phyloP scores from a whole-genome alignment of 2,329 filamentous ascomycete genomes.

The Emmonsiellopsis sp. region DNA sequence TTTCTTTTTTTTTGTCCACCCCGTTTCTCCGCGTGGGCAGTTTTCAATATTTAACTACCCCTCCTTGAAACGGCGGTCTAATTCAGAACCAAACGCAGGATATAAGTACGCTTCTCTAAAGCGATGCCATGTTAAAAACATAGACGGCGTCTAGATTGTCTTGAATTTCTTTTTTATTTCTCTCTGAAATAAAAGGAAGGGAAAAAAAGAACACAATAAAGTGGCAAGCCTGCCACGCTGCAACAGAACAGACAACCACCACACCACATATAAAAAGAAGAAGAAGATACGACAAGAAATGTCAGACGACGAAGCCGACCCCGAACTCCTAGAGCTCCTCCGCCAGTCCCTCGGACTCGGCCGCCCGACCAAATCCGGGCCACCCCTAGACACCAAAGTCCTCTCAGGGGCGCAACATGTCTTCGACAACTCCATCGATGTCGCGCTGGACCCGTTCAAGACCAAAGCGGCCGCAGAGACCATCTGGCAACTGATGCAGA shows the following conservation, averaged over 20 bases:
- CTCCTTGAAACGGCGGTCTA: neutral
- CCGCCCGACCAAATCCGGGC: slow-evolving; percentile 44
- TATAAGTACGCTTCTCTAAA: too few relatives aligned
- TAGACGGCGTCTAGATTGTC: too few relatives aligned
- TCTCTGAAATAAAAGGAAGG: too few relatives aligned
- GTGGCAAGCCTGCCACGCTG: too few relatives aligned
- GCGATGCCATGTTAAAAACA: too few relatives aligned
- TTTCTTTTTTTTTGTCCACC: neutral
- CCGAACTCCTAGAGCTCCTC: slow-evolving; percentile 76
- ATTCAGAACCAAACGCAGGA: neutral
- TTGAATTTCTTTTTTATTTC: too few relatives aligned
- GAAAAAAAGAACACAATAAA: too few relatives aligned
- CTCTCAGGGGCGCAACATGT: slow-evolving; percentile 75
- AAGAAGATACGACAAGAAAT: slow-evolving; percentile 36
- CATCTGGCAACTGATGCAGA: slow-evolving; percentile 75
- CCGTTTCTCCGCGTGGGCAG: too few relatives aligned
- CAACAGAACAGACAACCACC: too few relatives aligned
- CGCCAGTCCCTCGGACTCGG: slow-evolving; percentile 66
- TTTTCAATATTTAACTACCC: neutral
- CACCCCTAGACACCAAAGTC: slow-evolving; percentile 67
- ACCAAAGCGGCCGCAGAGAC: slow-evolving; percentile 72
- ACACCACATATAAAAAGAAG: too few relatives aligned
- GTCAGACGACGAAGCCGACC: slow-evolving; percentile 88
- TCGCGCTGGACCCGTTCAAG: slow-evolving; percentile 73
- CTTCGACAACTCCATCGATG: slow-evolving; percentile 87